Percentiles rank a stretch among this genome's conserved stretches.
These are phyloP conservation scores for Astrothelium macrocarpum DNA, from an alignment of 495 filamentous ascomycete species.

Conservation along the genomic window DNA sequence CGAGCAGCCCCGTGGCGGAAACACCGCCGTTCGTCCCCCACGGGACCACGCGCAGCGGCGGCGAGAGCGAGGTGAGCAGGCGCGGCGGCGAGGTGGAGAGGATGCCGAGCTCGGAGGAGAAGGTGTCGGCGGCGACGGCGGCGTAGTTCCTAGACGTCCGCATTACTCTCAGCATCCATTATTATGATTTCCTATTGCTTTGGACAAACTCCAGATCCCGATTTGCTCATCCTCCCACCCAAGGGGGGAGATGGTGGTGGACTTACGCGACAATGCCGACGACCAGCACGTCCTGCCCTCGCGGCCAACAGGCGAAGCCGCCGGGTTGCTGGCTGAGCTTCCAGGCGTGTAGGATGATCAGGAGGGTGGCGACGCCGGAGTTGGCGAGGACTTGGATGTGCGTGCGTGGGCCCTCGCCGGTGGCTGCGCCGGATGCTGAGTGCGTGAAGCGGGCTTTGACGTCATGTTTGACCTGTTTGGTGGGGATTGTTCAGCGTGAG, in stretches of 20 bases:
- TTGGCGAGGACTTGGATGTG: slow-evolving; percentile 90
- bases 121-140: slow-evolving; percentile 84
- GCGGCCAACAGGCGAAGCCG: slow-evolving; percentile 27
- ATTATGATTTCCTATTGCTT: slow-evolving; percentile 4
- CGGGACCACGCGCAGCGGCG: slow-evolving; percentile 65
- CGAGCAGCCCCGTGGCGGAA: slow-evolving; percentile 57
- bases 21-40: slow-evolving; percentile 91
- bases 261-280: slow-evolving; percentile 45
- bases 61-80: slow-evolving; percentile 88
- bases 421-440: slow-evolving; percentile 56
- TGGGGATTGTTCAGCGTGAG: too few relatives aligned
- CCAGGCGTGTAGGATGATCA: slow-evolving; percentile 62
- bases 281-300: slow-evolving; percentile 41
- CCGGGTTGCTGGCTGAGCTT: slow-evolving; percentile 43
- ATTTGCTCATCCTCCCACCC: slow-evolving; percentile 14
- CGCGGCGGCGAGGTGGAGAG: slow-evolving; percentile 64
- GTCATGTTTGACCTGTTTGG: slow-evolving; percentile 64
- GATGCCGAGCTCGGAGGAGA: slow-evolving; percentile 92
- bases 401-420: slow-evolving; percentile 71
- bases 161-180: slow-evolving; percentile 24
- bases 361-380: slow-evolving; percentile 63
- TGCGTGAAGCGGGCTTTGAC: slow-evolving; percentile 74
- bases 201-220: not conserved
- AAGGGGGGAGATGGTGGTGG: slow-evolving; percentile 9
- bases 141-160: slow-evolving; percentile 59